Evolutionary conservation across 2,329 filamentous ascomycete genomes (phyloP).

Genomic region (Nothophoma quercina): DNA sequence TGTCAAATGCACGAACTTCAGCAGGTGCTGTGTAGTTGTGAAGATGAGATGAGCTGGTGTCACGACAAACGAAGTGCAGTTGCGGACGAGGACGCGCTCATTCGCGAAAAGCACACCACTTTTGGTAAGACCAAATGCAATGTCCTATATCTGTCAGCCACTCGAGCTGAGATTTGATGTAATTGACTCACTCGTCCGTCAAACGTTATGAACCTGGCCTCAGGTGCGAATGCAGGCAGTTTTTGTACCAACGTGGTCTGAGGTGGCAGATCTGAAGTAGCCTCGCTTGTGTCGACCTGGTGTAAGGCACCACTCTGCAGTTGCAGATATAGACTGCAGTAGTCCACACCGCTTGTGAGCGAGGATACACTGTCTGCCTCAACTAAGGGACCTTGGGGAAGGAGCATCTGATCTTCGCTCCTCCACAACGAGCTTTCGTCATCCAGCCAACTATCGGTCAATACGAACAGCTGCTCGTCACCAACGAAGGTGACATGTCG

Average conservation of each 20-base stretch:
- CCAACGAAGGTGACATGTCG: conserved; percentile 59
- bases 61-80: conserved; percentile 88
- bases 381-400: conserved; percentile 32
- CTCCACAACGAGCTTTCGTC: conserved; percentile 41
- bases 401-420: conserved; percentile 27
- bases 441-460: conserved; percentile 45
- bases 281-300: conserved; percentile 20
- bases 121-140: conserved; percentile 72
- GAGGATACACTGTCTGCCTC: conserved; percentile 34
- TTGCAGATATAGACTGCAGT: conserved; percentile 30
- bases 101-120: conserved; percentile 83
- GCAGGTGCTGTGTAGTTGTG: conserved; percentile 88
- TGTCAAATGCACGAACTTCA: conserved; percentile 91
- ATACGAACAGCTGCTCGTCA: conserved; percentile 47
- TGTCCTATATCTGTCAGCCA: conserved; percentile 44
- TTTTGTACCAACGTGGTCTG: conserved; percentile 28
- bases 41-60: conserved; percentile 86
- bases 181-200: conserved; percentile 35
- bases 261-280: conserved; percentile 20
- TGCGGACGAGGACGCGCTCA: conserved; percentile 75
- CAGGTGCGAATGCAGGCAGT: conserved; percentile 38
- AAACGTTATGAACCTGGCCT: conserved; percentile 29
- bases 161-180: conserved; percentile 18
- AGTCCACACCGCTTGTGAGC: conserved; percentile 33
- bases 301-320: conserved; percentile 35